A percentile compares a stretch with the other conserved stretches of the same genome.
Evolutionary conservation across 192 early-diverging fungal genomes (phyloP).

Genomic region (Rhizophagus clarus): DNA sequence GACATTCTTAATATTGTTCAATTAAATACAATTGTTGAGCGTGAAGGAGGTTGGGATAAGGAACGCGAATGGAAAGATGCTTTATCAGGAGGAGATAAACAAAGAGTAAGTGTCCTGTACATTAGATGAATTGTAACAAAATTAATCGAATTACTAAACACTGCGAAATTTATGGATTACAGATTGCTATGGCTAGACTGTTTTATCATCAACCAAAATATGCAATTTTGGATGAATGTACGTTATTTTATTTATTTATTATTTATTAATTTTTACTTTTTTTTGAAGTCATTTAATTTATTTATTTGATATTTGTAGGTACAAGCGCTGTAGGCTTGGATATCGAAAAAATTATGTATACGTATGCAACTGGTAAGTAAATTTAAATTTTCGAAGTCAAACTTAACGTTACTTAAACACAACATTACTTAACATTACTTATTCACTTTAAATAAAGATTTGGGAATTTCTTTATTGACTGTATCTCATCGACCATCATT

Average conservation of each 20-base stretch:
- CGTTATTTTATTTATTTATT: slow-evolving; percentile 36
- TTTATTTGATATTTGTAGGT: slow-evolving; percentile 44
- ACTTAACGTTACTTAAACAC: too few species aligned
- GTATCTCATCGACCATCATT: slow-evolving; percentile 94
- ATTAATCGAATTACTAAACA: not conserved
- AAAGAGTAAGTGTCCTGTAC: slow-evolving; percentile 56
- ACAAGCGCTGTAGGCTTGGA: slow-evolving; percentile 91
- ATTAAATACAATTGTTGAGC: slow-evolving; percentile 77
- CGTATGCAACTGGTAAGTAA: slow-evolving; percentile 62
- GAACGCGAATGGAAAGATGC: slow-evolving; percentile 90
- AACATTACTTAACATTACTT: too few species aligned
- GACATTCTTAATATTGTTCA: slow-evolving; percentile 84
- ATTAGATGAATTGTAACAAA: not conserved
- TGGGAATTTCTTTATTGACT: slow-evolving; percentile 91
- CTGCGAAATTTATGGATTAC: not conserved
- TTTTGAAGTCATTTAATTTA: slow-evolving; percentile 12
- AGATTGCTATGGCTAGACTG: slow-evolving; percentile 93
- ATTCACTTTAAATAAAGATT: slow-evolving; percentile 35
- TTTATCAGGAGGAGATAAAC: slow-evolving; percentile 96
- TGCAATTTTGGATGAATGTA: slow-evolving; percentile 97
- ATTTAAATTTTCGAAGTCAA: not conserved
- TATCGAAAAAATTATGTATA: slow-evolving; percentile 90
- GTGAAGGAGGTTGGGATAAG: slow-evolving; percentile 89
- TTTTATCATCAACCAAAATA: slow-evolving; percentile 96
- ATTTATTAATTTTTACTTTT: not conserved